phyloP scores from a whole-genome alignment of 257 asterid species.

The Thymus mandschuricus region DNA sequence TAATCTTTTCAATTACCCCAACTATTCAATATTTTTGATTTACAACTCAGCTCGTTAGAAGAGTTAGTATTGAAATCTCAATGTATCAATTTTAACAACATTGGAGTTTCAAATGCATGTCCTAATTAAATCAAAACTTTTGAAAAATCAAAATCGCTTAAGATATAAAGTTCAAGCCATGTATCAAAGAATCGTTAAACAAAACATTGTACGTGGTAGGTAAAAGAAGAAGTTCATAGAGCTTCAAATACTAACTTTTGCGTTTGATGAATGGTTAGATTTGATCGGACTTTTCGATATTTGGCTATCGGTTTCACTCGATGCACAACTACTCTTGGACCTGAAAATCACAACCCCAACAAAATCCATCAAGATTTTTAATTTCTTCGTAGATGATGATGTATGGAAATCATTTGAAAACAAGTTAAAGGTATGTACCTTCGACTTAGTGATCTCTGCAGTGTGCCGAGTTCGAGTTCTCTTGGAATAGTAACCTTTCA shows the following conservation, averaged over 20 bases:
- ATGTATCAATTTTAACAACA: too few species aligned
- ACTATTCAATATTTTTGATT: too few species aligned
- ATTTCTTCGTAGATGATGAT: neutral
- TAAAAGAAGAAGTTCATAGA: too few species aligned
- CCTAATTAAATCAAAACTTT: too few species aligned
- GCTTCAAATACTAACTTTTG: conserved; percentile 57
- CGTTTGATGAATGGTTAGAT: conserved; percentile 51
- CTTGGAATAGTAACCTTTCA: conserved; percentile 72
- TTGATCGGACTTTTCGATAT: conserved; percentile 38
- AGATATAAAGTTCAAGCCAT: too few species aligned
- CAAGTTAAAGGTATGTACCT: conserved; percentile 37
- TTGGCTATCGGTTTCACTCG: conserved; percentile 50
- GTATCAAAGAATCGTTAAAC: too few species aligned
- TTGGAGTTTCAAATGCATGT: too few species aligned
- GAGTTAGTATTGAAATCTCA: too few species aligned
- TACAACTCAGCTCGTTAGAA: too few species aligned
- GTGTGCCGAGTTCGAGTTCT: conserved; percentile 78
- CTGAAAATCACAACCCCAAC: conserved; percentile 36
- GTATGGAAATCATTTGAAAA: neutral
- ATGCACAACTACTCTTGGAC: conserved; percentile 55
- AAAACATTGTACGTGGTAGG: too few species aligned
- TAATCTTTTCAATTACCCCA: too few species aligned
- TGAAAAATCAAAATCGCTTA: too few species aligned
- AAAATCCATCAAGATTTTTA: neutral
- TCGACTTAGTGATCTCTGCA: conserved; percentile 75